Evolutionary conservation across 768 basidiomycete species (phyloP), one percentile per base, ranked within the genome.

Genomic region (Leucocoprinus leucothites): DNA sequence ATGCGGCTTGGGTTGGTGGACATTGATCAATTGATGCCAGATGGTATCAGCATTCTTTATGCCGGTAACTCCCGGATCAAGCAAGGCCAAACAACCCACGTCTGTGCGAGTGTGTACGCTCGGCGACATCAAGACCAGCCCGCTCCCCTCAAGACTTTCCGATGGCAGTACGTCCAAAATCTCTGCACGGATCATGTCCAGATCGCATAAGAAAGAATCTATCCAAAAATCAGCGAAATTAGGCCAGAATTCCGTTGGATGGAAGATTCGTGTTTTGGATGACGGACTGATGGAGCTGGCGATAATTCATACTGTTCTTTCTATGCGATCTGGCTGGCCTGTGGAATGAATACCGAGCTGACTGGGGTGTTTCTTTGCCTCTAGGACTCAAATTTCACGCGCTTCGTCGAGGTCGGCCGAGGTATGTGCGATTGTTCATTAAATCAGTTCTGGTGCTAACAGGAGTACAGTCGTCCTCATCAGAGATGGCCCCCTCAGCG

Each of bases 381-480:
- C 6, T 64, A 89, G 84, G 80, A 86, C 62, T 94, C 91, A 66
- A 93, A 86, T 71, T 98, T 98, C 82, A 87, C 88, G 76, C 91
- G 93, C 60, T 98, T 96, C 75, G 95, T 98, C 68, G 91, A 99
- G 85, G 94, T 98, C 71, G 96, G 96, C 69, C 91, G 96, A 68
- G 91, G 90, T 92, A 64, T 58, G 81, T 67, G 6, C n/a, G 26
- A 19, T 22, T 19, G 38, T 8, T 38, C 38, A 3, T 5, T 36
- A 50, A 45, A 18, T 31, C 24, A 18, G 22, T 9, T 24, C 44
- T 42, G 16, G 25, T n/a, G 52, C 51, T 52, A 21, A 58, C 47
- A 3, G 5, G 45, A 19, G n/a, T 31, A 0, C 60, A 88, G 94
- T 98, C 59, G 93, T 98, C 71, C 93, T 98, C 76, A 82, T 98